These are phyloP conservation scores for Oryza officinalis DNA, from an alignment of 176 grass and related monocot genomes.

Conservation along the genomic window DNA sequence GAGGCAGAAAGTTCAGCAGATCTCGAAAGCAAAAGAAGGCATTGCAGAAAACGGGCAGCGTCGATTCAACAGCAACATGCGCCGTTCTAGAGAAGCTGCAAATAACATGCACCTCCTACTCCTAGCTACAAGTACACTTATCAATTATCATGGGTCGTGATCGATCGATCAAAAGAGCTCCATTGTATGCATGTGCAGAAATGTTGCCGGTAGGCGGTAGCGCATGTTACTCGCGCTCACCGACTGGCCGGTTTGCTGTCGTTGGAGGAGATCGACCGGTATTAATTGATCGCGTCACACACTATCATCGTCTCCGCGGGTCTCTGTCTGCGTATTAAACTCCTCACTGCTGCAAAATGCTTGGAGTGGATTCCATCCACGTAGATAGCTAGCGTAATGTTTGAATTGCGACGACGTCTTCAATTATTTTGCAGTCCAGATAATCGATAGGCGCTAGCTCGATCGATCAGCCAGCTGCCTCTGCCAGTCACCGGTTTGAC, in stretches of 20 bases:
- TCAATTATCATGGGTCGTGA: background rate
- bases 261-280: background rate
- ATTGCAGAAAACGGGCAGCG: background rate
- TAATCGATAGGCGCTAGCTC: background rate
- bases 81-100: background rate
- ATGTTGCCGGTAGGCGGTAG: background rate
- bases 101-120: background rate
- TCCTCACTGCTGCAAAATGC: background rate
- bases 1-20: background rate
- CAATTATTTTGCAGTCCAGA: background rate
- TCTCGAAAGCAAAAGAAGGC: background rate
- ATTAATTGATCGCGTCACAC: background rate
- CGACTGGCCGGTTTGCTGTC: background rate
- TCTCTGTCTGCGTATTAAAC: slow-evolving; percentile 22
- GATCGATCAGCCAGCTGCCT: background rate
- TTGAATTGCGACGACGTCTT: background rate
- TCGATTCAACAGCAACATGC: background rate
- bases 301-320: background rate
- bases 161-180: background rate
- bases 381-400: background rate
- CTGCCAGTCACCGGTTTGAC: background rate
- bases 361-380: slow-evolving; percentile 38
- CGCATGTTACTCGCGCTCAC: background rate
- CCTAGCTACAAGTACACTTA: background rate
- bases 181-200: background rate